phyloP scores from a whole-genome alignment of 1,139 yeast genomes.

The Blastobotrys persicus region DNA sequence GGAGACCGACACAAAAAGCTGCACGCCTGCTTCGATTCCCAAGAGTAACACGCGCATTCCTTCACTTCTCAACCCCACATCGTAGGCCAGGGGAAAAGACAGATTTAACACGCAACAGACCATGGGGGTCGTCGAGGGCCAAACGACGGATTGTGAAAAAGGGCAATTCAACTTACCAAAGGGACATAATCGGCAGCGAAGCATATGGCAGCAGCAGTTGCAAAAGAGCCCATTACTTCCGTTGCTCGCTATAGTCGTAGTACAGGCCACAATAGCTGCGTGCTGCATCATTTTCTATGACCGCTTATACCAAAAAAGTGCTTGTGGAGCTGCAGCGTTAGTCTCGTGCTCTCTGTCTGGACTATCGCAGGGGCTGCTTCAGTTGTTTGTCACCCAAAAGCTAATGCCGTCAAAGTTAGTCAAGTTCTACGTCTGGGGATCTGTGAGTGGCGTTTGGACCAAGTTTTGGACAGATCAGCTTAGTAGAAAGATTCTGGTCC shows the following conservation, averaged over 20 bases:
- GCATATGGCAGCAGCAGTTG: slow-evolving; percentile 5
- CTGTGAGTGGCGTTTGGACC: slow-evolving; percentile 39
- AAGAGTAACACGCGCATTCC: too few relatives aligned
- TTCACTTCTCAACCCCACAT: too few relatives aligned
- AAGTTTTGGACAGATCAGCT: slow-evolving; percentile 40
- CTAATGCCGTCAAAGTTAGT: slow-evolving; percentile 26
- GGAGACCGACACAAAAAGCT: too few relatives aligned
- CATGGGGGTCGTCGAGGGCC: neutral
- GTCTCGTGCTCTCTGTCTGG: slow-evolving; percentile 37
- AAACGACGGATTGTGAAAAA: slow-evolving; percentile 7
- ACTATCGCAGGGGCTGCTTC: slow-evolving; percentile 37
- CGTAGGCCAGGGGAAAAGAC: too few relatives aligned
- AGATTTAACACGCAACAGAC: neutral
- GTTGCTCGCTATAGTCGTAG: slow-evolving; percentile 12
- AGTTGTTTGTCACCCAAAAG: slow-evolving; percentile 26
- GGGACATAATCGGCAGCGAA: slow-evolving; percentile 1
- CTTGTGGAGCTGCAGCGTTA: slow-evolving; percentile 37
- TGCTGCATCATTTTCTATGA: slow-evolving; percentile 26
- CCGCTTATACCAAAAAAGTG: slow-evolving; percentile 26
- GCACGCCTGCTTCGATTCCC: too few relatives aligned
- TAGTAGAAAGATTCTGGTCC: slow-evolving; percentile 23
- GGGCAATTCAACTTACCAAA: slow-evolving; percentile 3
- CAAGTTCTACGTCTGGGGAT: slow-evolving; percentile 41
- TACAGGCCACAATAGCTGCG: slow-evolving; percentile 19
- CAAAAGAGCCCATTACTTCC: neutral